Evolutionary conservation across 306 rosid genomes (phyloP).

Genomic region (Cyclanthera cordifolia): DNA sequence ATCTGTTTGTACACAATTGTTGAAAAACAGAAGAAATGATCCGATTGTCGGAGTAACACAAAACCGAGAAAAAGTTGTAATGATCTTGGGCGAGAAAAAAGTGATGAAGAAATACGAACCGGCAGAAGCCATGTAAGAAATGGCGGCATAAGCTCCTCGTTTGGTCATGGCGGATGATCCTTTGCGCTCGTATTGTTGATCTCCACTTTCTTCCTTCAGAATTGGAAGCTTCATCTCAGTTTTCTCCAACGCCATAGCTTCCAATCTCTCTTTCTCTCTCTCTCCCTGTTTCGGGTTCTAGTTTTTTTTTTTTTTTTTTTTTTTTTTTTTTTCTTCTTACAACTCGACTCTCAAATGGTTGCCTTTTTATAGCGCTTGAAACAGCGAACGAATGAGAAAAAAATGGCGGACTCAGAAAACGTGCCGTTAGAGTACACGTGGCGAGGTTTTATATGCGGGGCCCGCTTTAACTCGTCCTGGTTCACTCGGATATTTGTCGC

Average conservation of each 20-base stretch:
- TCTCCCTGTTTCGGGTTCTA: too few species aligned
- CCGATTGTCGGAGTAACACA: too few species aligned
- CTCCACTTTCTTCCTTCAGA: constrained; percentile 12
- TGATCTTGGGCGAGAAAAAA: too few species aligned
- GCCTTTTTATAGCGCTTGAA: background rate
- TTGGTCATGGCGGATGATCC: constrained; percentile 36
- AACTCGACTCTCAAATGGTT: background rate
- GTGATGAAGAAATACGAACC: constrained; percentile 32
- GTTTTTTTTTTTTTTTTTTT: too few species aligned
- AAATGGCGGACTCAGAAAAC: background rate
- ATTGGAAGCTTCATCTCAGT: constrained; percentile 22
- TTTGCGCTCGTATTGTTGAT: constrained; percentile 16
- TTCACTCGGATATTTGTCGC: background rate
- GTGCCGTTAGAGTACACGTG: background rate
- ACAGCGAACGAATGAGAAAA: background rate
- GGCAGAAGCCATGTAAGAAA: constrained; percentile 58
- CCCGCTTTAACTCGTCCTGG: background rate
- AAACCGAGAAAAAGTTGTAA: too few species aligned
- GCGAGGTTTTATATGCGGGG: background rate
- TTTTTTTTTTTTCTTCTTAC: background rate
- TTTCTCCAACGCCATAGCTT: constrained; percentile 14
- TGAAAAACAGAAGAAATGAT: too few species aligned
- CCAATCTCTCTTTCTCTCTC: background rate
- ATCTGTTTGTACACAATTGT: too few species aligned
- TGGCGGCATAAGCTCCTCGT: constrained; percentile 53